phyloP scores from a whole-genome alignment of 2,329 filamentous ascomycete species.

The Verticillium dahliae region DNA sequence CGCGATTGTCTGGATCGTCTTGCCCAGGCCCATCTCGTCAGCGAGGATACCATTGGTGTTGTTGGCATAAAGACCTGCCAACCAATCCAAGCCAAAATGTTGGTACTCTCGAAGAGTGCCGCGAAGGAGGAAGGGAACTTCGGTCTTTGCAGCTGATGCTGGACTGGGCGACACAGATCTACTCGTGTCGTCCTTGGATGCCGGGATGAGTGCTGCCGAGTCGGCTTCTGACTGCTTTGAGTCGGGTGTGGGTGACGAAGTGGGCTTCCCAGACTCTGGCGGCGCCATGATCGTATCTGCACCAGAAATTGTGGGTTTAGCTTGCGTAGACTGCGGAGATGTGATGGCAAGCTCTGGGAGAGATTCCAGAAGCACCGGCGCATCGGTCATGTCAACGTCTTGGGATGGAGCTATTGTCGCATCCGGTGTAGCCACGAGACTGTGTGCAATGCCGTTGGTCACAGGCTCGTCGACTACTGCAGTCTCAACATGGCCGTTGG shows the following conservation, averaged over 20 bases:
- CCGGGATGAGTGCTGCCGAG: slow-evolving; percentile 18
- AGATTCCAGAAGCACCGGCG: slow-evolving; percentile 1
- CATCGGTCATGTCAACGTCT: slow-evolving; percentile 28
- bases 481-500: background rate
- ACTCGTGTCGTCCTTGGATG: slow-evolving; percentile 17
- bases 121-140: slow-evolving; percentile 75
- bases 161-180: slow-evolving; percentile 24
- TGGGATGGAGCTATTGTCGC: background rate
- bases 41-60: slow-evolving; percentile 93
- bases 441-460: background rate
- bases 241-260: slow-evolving; percentile 34
- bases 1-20: slow-evolving; percentile 97
- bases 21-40: slow-evolving; percentile 97
- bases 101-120: slow-evolving; percentile 93
- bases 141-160: slow-evolving; percentile 47
- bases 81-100: slow-evolving; percentile 94
- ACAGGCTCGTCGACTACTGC: background rate
- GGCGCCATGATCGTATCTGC: slow-evolving; percentile 36
- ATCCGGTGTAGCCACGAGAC: background rate
- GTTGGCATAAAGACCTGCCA: slow-evolving; percentile 85
- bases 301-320: slow-evolving; percentile 30
- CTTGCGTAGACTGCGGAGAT: slow-evolving; percentile 12
- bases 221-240: slow-evolving; percentile 45
- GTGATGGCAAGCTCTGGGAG: slow-evolving; percentile 17
- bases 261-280: slow-evolving; percentile 26